Evolutionary conservation across 2,329 filamentous ascomycete species (phyloP).

Genomic region (Fusarium piperis): DNA sequence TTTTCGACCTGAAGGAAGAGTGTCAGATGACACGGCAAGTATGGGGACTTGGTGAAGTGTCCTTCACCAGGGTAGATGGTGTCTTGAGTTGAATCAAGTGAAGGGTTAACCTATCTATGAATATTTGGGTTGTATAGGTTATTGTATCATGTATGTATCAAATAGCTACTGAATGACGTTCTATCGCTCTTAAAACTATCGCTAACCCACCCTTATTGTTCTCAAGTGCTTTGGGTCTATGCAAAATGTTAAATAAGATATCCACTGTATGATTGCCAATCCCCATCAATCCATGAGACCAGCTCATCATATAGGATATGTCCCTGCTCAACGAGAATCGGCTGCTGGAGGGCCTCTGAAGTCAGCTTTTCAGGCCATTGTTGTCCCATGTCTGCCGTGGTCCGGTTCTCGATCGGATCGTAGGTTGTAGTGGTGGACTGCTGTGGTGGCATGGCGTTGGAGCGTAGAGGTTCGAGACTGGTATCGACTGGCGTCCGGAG

Average conservation of each 20-base stretch:
- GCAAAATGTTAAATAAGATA: slow-evolving; percentile 34
- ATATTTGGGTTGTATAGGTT: background rate
- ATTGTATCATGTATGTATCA: background rate
- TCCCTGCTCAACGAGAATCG: slow-evolving; percentile 44
- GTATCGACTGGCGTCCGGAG: slow-evolving; percentile 41
- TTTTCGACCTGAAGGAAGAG: background rate
- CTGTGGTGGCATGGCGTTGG: slow-evolving; percentile 15
- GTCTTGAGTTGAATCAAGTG: background rate
- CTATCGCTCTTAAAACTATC: background rate
- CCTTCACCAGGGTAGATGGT: background rate
- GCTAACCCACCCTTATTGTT: background rate
- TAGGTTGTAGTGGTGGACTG: slow-evolving; percentile 24
- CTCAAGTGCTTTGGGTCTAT: background rate
- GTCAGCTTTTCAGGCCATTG: slow-evolving; percentile 33
- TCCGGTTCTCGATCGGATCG: slow-evolving; percentile 28
- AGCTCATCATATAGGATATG: slow-evolving; percentile 50
- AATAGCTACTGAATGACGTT: background rate
- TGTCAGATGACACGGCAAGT: background rate
- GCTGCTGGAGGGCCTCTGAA: slow-evolving; percentile 34
- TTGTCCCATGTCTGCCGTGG: slow-evolving; percentile 34
- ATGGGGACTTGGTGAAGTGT: background rate
- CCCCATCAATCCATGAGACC: slow-evolving; percentile 51
- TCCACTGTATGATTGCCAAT: slow-evolving; percentile 46
- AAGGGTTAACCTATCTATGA: background rate
- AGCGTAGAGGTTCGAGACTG: slow-evolving; percentile 2